Conservation (phyloP, 2,329 filamentous ascomycete species). For the Trichophyton mentagrophytes region DNA sequence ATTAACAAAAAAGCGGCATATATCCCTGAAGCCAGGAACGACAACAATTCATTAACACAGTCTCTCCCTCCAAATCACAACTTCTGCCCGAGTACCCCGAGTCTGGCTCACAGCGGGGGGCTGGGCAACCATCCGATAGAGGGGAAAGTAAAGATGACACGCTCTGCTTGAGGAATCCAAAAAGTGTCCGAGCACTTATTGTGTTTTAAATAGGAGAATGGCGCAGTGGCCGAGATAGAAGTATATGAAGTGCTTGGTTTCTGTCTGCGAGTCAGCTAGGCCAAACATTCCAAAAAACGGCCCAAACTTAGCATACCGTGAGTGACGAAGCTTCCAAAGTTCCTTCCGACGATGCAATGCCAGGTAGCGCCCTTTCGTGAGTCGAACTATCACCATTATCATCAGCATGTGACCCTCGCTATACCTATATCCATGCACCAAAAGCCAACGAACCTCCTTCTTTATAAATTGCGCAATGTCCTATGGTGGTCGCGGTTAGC, state of each 20-base stretch:
- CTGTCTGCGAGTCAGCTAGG: conserved; percentile 36
- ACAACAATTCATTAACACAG: background rate
- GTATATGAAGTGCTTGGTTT: conserved; percentile 99
- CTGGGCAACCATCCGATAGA: background rate
- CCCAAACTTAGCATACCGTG: conserved; percentile 52
- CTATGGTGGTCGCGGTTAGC: conserved; percentile 33
- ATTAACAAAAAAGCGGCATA: background rate
- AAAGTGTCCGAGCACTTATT: conserved; percentile 40
- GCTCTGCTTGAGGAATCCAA: conserved; percentile 2
- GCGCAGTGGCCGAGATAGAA: conserved; percentile 99
- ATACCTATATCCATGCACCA: background rate
- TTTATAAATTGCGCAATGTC: conserved; percentile 95
- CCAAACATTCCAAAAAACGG: background rate
- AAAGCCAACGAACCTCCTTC: conserved; percentile 53
- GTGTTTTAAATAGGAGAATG: conserved; percentile 97
- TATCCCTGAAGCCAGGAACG: background rate
- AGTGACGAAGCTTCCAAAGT: conserved; percentile 98
- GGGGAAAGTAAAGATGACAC: background rate
- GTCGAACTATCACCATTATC: conserved; percentile 57
- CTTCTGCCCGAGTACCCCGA: background rate
- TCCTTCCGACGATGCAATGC: conserved; percentile 97
- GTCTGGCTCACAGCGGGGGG: background rate
- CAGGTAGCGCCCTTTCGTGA: conserved; percentile 93
- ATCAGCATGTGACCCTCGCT: conserved; percentile 4
- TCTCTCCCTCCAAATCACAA: background rate